Conservation (phyloP, 306 rosid species). For the Acacia confusa region DNA sequence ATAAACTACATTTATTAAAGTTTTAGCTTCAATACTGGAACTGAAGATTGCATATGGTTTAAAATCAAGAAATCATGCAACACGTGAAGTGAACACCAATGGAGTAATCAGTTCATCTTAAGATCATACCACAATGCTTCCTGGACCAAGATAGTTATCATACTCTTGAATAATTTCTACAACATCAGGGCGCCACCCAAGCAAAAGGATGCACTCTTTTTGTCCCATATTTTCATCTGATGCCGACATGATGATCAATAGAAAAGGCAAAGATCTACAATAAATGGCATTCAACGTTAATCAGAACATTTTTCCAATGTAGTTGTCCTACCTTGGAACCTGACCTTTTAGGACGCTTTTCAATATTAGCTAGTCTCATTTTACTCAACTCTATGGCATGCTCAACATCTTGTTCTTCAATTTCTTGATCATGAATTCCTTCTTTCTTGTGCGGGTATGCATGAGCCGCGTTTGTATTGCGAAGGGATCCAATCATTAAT, state of each 20-base stretch:
- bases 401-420: slow-evolving; percentile 44
- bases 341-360: slow-evolving; percentile 61
- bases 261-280: slow-evolving; percentile 13
- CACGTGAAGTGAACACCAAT: background rate
- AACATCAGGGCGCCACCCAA: slow-evolving; percentile 88
- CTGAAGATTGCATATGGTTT: background rate
- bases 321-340: slow-evolving; percentile 75
- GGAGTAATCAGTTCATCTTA: background rate
- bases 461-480: slow-evolving; percentile 37
- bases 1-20: background rate
- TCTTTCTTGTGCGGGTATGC: slow-evolving; percentile 32
- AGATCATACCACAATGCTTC: slow-evolving; percentile 80
- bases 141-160: slow-evolving; percentile 97
- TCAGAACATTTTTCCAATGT: slow-evolving; percentile 18
- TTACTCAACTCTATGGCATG: slow-evolving; percentile 45
- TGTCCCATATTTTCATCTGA: slow-evolving; percentile 77
- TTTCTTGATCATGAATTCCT: slow-evolving; percentile 48
- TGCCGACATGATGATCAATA: slow-evolving; percentile 50
- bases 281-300: background rate
- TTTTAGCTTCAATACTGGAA: background rate
- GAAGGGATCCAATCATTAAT: slow-evolving; percentile 72
- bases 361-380: slow-evolving; percentile 59
- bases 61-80: background rate
- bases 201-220: slow-evolving; percentile 79
- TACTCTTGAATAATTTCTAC: slow-evolving; percentile 91